These are phyloP conservation scores for Colletotrichum sidae DNA, from an alignment of 2,329 filamentous ascomycete genomes.

Conservation along the genomic window DNA sequence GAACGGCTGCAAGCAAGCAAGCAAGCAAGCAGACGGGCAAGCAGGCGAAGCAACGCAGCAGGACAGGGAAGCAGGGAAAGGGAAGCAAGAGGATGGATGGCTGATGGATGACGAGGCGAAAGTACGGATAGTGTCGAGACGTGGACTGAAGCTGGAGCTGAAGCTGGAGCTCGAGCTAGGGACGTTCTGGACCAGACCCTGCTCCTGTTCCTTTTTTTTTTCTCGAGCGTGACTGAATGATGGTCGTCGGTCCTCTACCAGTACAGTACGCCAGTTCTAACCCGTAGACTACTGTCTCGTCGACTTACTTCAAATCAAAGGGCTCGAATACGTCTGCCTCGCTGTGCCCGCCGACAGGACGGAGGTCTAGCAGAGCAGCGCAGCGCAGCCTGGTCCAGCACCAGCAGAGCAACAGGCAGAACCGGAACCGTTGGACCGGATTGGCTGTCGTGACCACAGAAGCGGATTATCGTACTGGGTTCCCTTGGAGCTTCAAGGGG, in stretches of 20 bases:
- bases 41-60: conserved; percentile 14
- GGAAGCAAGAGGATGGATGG: conserved; percentile 27
- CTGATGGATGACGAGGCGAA: conserved; percentile 26
- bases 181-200: not conserved
- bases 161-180: not conserved
- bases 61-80: conserved; percentile 16
- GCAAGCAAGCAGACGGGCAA: conserved; percentile 7
- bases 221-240: too few species aligned
- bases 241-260: too few species aligned
- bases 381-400: conserved; percentile 5
- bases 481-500: conserved; percentile 6
- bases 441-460: conserved; percentile 31
- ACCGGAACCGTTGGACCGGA: conserved; percentile 18
- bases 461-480: conserved; percentile 35
- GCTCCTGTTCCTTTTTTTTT: conserved; percentile 31
- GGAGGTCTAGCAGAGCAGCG: not conserved
- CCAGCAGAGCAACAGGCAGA: conserved; percentile 31
- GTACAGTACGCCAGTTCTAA: too few species aligned
- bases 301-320: not conserved
- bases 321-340: conserved; percentile 3
- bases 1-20: not conserved
- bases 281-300: conserved; percentile 6
- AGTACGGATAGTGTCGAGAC: not conserved
- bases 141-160: conserved; percentile 4
- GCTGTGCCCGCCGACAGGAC: conserved; percentile 26